Base-by-base conservation (phyloP, 2,329 filamentous ascomycete genomes). In the Beauveria sp. region DNA sequence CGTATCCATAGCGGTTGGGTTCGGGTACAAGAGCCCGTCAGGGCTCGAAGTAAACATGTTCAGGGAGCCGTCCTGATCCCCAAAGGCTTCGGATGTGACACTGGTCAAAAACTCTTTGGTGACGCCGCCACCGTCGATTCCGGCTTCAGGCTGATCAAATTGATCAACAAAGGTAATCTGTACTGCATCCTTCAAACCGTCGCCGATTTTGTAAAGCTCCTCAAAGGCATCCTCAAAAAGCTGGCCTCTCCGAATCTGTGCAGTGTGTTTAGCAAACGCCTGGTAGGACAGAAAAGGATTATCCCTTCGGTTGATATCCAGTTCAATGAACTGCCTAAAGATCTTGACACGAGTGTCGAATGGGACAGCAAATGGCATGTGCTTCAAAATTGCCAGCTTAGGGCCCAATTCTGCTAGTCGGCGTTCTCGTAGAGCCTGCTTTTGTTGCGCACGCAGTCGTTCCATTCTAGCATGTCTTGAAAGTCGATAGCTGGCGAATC, bases 91-190 rank as follows among this genome's bases (percentile, higher is more conserved):
- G 22, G 83, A 87, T 1, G 91, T 96, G 54, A 96, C 85, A 64
- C 90, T 95, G 1, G 88, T 96, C 14, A 99, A 79, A 64, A 99
- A 99, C 69, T 99, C 95, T 68, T 99, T 99, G 2, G 93, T 97
- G 9, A 99, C 95, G 64, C 95, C 95, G 9, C 95, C 95, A 0
- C 95, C 95, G 70, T 99, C 95, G 60, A 99, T 98, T 10, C 95
- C 95, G 14, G 93, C 93, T 75, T 99, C 95, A 8, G 85, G 81
- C 1, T 88, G 85, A 63, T 89, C 90, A 67, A 96, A 99, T 63
- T 92, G 84, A 71, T 99, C 95, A 49, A 97, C 87, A 72, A 99
- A 99, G 0, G 91, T 95, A 69, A 99, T 98, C 70, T 96, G 91
- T 42, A 99, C 96, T 0, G 92, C 91, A 70, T 98, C 93, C 71